Evolutionary conservation across 106 monocot genomes (phyloP).

Genomic region (Dendrobium chrysotoxum): DNA sequence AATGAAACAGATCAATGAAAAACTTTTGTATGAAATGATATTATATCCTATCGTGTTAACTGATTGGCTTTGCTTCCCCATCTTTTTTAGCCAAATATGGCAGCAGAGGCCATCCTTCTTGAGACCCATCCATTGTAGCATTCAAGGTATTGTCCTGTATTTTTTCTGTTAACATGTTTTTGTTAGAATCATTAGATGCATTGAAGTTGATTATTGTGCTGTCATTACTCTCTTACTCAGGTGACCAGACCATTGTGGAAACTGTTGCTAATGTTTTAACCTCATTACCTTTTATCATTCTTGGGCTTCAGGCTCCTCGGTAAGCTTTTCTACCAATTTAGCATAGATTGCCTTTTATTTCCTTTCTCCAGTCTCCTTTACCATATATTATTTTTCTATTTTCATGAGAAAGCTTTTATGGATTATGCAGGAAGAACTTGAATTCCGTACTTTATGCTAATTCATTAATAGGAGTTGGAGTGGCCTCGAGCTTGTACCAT

Average conservation of each 20-base stretch:
- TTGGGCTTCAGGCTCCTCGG: slow-evolving; percentile 76
- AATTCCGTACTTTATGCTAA: slow-evolving; percentile 66
- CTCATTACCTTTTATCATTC: slow-evolving; percentile 82
- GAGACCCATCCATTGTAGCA: slow-evolving; percentile 54
- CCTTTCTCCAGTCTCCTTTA: too few species aligned
- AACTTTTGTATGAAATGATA: neutral
- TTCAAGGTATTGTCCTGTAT: slow-evolving; percentile 33
- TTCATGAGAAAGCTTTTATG: slow-evolving; percentile 1
- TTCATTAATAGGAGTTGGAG: slow-evolving; percentile 87
- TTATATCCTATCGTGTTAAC: neutral
- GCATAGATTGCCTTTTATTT: neutral
- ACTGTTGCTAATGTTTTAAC: slow-evolving; percentile 80
- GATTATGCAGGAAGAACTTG: slow-evolving; percentile 84
- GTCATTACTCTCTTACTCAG: slow-evolving; percentile 21
- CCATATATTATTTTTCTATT: neutral
- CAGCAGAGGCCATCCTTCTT: slow-evolving; percentile 67
- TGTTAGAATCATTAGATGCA: neutral
- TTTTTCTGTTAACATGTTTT: neutral
- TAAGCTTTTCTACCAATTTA: slow-evolving; percentile 7
- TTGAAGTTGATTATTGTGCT: neutral
- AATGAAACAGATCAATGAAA: neutral
- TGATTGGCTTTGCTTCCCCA: neutral
- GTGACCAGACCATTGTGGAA: slow-evolving; percentile 55
- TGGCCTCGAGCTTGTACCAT: slow-evolving; percentile 86
- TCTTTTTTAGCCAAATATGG: slow-evolving; percentile 54